Evolutionary conservation across 768 basidiomycete genomes (phyloP).

Genomic region (Lactifluus rugatus): DNA sequence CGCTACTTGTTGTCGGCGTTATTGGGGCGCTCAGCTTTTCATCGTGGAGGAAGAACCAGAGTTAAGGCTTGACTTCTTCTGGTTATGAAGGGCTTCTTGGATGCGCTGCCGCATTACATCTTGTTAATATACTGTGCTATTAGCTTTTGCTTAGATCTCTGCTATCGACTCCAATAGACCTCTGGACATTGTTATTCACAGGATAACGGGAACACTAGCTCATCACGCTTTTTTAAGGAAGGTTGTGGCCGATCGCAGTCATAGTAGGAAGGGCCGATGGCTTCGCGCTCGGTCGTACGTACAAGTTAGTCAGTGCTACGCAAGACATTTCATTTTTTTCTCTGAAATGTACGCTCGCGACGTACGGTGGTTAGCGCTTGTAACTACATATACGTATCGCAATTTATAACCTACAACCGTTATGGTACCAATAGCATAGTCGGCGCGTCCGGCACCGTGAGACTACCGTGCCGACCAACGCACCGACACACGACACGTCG

Average conservation of each 20-base stretch:
- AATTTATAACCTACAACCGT: background rate
- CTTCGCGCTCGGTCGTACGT: no score
- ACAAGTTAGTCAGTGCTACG: no score
- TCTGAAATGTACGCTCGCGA: background rate
- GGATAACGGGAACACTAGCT: background rate
- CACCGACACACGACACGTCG: background rate
- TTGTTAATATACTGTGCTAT: slow-evolving; percentile 9
- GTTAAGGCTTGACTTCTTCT: slow-evolving; percentile 14
- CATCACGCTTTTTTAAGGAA: no score
- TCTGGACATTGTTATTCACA: background rate
- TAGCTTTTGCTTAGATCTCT: slow-evolving; percentile 11
- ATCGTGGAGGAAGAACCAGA: slow-evolving; percentile 30
- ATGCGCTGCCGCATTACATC: background rate
- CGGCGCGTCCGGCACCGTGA: background rate
- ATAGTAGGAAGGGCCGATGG: background rate
- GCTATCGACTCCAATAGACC: background rate
- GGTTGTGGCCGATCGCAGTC: no score
- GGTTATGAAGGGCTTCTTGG: background rate
- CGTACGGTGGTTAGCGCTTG: background rate
- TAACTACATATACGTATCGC: background rate
- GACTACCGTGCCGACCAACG: no score
- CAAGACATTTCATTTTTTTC: no score
- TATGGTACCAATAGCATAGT: background rate
- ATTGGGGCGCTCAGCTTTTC: slow-evolving; percentile 73
- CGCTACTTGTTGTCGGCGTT: slow-evolving; percentile 66